Evolutionary conservation across 1,284 basidiomycete species (phyloP), one percentile per base, ranked within the genome.

Genomic region (Bothia castanella): DNA sequence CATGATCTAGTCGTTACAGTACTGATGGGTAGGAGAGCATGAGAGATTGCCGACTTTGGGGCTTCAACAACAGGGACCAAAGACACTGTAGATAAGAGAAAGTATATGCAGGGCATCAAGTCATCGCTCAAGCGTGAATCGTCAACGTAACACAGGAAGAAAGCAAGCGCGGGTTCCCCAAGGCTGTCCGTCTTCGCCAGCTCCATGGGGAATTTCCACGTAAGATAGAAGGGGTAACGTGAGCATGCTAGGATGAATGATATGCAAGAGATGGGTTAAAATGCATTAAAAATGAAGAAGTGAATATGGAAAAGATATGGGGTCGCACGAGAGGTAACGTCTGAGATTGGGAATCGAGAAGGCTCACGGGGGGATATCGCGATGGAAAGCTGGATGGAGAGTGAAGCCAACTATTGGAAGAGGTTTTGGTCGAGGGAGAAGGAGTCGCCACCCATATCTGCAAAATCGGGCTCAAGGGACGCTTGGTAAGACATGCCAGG

Each of bases 1-100:
- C 76, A 80, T 84, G 74, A 81, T 56, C 79, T 84, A 82, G 76
- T 82, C 76, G 74, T 83, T 82, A 83, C 81, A 83, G 51, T 71
- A 71, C 67, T 70, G 60, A 58, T 57, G 48, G 58, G 55, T 57
- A 47, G 62, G 59, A 62, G 49, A 44, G 53, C 51, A 64, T 48
- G 52, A 59, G 43, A 59, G 45, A 39, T 12, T 50, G 46, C 57
- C 57, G 51, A 52, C 51, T 62, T 58, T 58, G 57, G 45, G 50
- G 54, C 58, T 58, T 57, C 46, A 47, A 57, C 52, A 59, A 59
- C 57, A 58, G 40, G 42, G 53, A 56, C 44, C 57, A 62, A 63
- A 57, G 46, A 49, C 46, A 47, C 47, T 41, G 56, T 54, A 56
- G 52, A 46, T 42, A 58, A 50, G 54, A 52, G 54, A 56, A 63